Evolutionary conservation across 2,329 filamentous ascomycete genomes (phyloP).

Genomic region (Pseudogymnoascus sp.): DNA sequence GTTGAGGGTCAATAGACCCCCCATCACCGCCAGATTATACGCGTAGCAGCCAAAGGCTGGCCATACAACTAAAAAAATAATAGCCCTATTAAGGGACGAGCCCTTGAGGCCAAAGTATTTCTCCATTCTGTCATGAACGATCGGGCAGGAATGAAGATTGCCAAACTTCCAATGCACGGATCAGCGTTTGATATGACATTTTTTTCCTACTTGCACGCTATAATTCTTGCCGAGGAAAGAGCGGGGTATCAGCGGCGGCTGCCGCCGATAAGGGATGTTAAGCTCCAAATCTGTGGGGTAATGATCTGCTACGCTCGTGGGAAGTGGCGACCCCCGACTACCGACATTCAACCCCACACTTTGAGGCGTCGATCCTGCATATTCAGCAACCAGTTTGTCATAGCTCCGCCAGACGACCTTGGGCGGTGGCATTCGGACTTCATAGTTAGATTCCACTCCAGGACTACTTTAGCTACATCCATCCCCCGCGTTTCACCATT

Average conservation of each 20-base stretch:
- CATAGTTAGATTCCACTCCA: neutral
- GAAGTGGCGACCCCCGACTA: neutral
- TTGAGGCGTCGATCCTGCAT: neutral
- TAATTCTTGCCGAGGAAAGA: neutral
- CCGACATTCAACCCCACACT: neutral
- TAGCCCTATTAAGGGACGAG: neutral
- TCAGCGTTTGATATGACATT: neutral
- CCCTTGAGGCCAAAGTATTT: constrained; percentile 12
- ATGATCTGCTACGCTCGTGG: neutral
- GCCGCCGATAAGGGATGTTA: neutral
- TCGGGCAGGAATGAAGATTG: neutral
- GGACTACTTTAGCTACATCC: neutral
- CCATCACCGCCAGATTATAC: constrained; percentile 33
- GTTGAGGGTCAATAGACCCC: constrained; percentile 23
- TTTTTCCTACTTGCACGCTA: neutral
- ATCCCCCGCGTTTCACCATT: neutral
- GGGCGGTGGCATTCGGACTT: neutral
- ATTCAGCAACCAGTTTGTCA: neutral
- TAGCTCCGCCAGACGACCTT: neutral
- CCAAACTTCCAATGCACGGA: neutral
- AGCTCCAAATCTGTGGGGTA: neutral
- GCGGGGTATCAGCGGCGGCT: neutral
- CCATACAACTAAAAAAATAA: constrained; percentile 32
- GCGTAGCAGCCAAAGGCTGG: constrained; percentile 35
- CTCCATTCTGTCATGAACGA: neutral